phyloP scores from a whole-genome alignment of 768 basidiomycete genomes.

The Mycena belliarum region DNA sequence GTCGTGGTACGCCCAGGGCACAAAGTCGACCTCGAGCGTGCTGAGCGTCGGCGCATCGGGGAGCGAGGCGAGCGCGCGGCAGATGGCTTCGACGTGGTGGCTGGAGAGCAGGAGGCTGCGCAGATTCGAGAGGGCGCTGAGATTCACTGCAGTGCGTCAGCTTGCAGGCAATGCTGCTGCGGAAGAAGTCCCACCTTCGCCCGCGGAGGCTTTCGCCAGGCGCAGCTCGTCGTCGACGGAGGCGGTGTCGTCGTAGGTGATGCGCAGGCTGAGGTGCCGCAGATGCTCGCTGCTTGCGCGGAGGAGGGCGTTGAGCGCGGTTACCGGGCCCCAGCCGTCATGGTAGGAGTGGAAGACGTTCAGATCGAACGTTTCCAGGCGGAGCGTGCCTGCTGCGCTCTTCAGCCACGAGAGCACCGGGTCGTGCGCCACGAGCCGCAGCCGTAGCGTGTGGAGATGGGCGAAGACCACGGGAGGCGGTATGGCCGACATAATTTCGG shows the following conservation, averaged over 20 bases:
- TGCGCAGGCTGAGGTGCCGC: not conserved
- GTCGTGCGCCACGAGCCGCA: not conserved
- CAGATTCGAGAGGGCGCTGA: not conserved
- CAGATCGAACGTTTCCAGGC: not conserved
- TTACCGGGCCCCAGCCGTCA: constrained; percentile 13
- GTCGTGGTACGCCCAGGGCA: not conserved
- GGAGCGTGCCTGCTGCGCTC: not conserved
- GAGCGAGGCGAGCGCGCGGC: not conserved
- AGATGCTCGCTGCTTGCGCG: not conserved
- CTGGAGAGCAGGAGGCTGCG: not conserved
- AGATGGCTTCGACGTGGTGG: not conserved
- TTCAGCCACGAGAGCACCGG: not conserved
- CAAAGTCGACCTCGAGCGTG: not conserved
- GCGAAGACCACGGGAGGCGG: not conserved
- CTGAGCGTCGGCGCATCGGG: not conserved
- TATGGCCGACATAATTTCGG: not conserved
- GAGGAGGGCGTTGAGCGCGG: not conserved
- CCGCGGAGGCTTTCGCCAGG: not conserved
- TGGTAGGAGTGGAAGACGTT: constrained; percentile 7
- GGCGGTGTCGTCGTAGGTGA: constrained; percentile 6
- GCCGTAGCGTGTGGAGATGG: constrained; percentile 4
- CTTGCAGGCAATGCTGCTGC: no score
- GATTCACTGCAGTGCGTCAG: not conserved
- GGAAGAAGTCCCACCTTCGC: not conserved
- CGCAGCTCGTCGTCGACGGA: not conserved